Conservation (phyloP, 768 basidiomycete species). For the Lactarius akahatsu region DNA sequence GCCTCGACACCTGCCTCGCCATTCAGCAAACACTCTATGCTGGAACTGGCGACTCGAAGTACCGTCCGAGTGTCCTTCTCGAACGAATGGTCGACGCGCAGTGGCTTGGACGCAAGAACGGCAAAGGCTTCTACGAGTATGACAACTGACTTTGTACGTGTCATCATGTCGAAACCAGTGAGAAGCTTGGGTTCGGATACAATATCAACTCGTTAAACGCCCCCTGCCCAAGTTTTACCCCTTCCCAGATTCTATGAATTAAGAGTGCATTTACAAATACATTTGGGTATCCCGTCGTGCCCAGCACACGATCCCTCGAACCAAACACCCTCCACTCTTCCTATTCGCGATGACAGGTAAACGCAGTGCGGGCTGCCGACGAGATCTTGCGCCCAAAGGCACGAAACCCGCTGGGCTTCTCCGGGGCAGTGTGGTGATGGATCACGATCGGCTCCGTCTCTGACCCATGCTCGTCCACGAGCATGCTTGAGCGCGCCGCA, state of each 20-base stretch:
- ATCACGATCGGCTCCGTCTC: constrained; percentile 19
- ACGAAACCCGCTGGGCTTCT: constrained; percentile 18
- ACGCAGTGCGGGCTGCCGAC: constrained; percentile 22
- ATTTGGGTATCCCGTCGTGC: constrained; percentile 15
- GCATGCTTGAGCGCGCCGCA: constrained; percentile 19
- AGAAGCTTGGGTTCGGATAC: constrained; percentile 10
- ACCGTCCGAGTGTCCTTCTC: constrained; percentile 85
- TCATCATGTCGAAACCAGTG: constrained; percentile 2
- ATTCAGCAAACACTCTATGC: constrained; percentile 88
- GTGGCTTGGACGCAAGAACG: constrained; percentile 90
- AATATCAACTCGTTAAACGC: constrained; percentile 1
- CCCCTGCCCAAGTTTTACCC: not conserved
- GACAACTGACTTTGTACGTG: constrained; percentile 17
- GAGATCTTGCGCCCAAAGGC: constrained; percentile 23
- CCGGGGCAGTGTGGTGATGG: constrained; percentile 5
- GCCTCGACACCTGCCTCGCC: constrained; percentile 94
- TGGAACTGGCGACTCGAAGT: constrained; percentile 92
- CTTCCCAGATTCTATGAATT: constrained; percentile 14
- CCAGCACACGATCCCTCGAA: constrained; percentile 10
- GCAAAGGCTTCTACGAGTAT: constrained; percentile 95
- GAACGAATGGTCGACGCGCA: constrained; percentile 96
- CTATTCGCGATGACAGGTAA: constrained; percentile 23
- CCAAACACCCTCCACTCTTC: constrained; percentile 9
- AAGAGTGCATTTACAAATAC: constrained; percentile 21
- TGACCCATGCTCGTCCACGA: constrained; percentile 10